Conservation (phyloP, 176 grass and related monocot species). For the Themeda triandra region DNA sequence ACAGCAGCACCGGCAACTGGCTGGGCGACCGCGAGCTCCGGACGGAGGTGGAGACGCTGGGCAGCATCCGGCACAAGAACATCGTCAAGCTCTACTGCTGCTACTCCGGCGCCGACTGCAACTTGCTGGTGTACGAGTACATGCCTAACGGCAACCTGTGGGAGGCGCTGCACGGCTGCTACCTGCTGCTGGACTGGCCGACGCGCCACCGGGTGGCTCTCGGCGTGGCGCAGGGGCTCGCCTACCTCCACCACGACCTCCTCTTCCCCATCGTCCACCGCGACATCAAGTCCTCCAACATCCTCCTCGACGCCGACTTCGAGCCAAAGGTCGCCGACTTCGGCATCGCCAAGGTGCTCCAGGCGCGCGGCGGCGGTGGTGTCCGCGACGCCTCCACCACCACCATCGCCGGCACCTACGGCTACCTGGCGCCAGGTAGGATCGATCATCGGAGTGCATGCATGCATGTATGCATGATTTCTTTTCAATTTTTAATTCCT, state of each 20-base stretch:
- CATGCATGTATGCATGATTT: not conserved
- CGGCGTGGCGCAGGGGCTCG: constrained; percentile 83
- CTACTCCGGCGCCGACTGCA: constrained; percentile 74
- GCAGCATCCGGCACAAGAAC: constrained; percentile 99
- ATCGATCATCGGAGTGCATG: too few relatives aligned
- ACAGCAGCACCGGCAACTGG: not conserved
- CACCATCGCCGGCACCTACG: constrained; percentile 83
- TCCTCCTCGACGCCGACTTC: constrained; percentile 87
- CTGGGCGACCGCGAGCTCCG: constrained; percentile 61
- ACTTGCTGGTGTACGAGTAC: constrained; percentile 96
- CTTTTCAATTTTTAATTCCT: not conserved
- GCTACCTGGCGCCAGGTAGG: constrained; percentile 76
- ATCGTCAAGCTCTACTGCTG: constrained; percentile 98
- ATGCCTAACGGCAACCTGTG: constrained; percentile 96
- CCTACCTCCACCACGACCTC: constrained; percentile 90
- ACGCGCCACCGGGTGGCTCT: constrained; percentile 71
- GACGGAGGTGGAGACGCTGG: constrained; percentile 94
- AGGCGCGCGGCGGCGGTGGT: constrained; percentile 30
- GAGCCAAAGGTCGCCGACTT: constrained; percentile 97
- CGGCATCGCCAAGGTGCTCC: constrained; percentile 82
- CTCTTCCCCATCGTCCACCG: constrained; percentile 81
- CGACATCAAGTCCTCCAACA: constrained; percentile 92
- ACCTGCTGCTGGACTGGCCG: constrained; percentile 65
- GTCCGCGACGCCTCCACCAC: constrained; percentile 46
- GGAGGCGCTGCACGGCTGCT: constrained; percentile 82